Evolutionary conservation across 1,139 yeast genomes (phyloP).

Genomic region (Lodderomyces margitis): DNA sequence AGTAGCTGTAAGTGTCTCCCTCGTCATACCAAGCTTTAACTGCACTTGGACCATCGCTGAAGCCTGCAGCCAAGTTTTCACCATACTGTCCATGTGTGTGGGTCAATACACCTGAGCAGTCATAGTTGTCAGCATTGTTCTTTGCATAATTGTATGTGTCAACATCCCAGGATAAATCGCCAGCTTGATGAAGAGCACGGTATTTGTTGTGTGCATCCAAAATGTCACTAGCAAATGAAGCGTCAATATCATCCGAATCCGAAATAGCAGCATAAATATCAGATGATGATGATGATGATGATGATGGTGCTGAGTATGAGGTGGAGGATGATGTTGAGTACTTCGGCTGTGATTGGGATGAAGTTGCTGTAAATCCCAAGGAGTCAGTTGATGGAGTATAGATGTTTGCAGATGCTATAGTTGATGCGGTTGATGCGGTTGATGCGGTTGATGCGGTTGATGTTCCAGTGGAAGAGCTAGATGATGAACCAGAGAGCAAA

Average conservation of each 20-base stretch:
- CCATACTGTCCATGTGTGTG: conserved; percentile 85
- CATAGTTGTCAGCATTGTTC: conserved; percentile 63
- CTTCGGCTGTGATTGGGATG: conserved; percentile 5
- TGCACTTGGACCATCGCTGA: conserved; percentile 50
- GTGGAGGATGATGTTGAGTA: conserved; percentile 11
- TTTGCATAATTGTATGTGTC: conserved; percentile 65
- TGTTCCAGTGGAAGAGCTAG: conserved; percentile 5
- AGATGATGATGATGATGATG: conserved; percentile 14
- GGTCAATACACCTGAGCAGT: conserved; percentile 64
- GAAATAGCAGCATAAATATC: conserved; percentile 27
- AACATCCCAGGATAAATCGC: conserved; percentile 59
- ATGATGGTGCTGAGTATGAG: conserved; percentile 13
- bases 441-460: conserved; percentile 9
- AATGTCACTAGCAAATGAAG: conserved; percentile 29
- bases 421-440: conserved; percentile 10
- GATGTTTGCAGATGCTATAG: conserved; percentile 8
- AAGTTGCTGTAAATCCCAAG: conserved; percentile 1
- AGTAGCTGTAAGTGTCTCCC: conserved; percentile 55
- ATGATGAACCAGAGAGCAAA: conserved; percentile 3
- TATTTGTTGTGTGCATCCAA: conserved; percentile 52
- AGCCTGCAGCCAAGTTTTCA: conserved; percentile 85
- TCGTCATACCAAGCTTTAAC: conserved; percentile 86
- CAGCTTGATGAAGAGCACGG: conserved; percentile 63
- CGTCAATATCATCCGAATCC: conserved; percentile 21
- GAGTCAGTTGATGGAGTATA: conserved; percentile 5